Conservation (phyloP, 208 protist genomes). For the Jaenimonas drosophilae region DNA sequence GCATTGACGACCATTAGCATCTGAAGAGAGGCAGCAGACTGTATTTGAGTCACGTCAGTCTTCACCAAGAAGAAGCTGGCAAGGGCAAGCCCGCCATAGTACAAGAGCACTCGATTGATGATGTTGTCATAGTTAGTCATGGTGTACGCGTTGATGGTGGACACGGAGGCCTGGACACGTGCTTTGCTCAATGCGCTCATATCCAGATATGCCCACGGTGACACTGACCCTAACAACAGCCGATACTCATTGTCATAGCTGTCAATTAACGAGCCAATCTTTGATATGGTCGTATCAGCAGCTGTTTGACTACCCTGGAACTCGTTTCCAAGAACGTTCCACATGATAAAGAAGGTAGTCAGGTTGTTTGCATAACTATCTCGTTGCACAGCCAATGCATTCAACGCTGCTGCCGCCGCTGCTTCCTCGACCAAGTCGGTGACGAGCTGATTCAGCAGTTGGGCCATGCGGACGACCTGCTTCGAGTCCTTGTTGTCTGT, state of each 20-base stretch:
- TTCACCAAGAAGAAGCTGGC: too few species aligned
- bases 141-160: neutral
- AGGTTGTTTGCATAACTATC: neutral
- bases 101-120: neutral
- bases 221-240: too few species aligned
- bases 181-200: neutral
- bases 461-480: neutral
- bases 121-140: slow-evolving; percentile 2
- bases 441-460: neutral
- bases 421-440: slow-evolving; percentile 4
- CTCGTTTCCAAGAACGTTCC: neutral
- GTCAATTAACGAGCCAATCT: neutral
- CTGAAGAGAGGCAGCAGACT: too few species aligned
- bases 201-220: too few species aligned
- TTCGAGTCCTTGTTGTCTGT: neutral
- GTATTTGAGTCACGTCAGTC: too few species aligned
- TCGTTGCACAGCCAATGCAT: neutral
- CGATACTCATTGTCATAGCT: neutral
- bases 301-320: neutral
- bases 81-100: neutral
- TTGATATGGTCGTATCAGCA: neutral
- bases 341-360: neutral
- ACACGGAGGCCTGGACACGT: neutral
- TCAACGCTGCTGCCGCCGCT: neutral
- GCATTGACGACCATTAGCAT: too few species aligned